phyloP scores from a whole-genome alignment of 2,329 filamentous ascomycete species.

The Aspergillus hiratsukae region DNA sequence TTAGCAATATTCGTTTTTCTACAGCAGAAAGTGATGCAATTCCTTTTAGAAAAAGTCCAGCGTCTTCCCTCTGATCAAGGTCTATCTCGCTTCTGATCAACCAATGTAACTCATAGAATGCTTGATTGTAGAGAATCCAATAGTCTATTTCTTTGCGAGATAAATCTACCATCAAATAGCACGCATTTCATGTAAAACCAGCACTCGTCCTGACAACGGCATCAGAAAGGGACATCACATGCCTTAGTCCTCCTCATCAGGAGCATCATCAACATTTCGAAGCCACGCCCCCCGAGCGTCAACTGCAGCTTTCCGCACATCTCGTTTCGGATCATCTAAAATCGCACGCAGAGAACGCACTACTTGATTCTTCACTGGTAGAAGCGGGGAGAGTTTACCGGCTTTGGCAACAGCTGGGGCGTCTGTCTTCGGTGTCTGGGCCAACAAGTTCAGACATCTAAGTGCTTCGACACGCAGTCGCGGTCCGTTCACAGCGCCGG shows the following conservation, averaged over 20 bases:
- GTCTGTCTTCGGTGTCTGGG: constrained; percentile 22
- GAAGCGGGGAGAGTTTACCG: constrained; percentile 41
- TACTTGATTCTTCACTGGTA: constrained; percentile 55
- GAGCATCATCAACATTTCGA: constrained; percentile 53
- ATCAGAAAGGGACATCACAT: not conserved
- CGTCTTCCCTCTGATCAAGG: not conserved
- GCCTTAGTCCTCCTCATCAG: constrained; percentile 50
- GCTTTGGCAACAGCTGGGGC: constrained; percentile 21
- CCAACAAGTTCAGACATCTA: constrained; percentile 36
- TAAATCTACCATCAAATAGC: not conserved
- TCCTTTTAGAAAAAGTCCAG: not conserved
- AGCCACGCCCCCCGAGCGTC: constrained; percentile 59
- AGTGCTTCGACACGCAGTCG: constrained; percentile 34
- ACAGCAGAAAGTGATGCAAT: not conserved
- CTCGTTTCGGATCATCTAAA: constrained; percentile 60
- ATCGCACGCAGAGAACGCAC: constrained; percentile 51
- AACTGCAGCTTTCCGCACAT: constrained; percentile 60
- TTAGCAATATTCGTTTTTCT: not conserved
- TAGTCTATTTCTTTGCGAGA: not conserved
- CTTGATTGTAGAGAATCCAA: not conserved
- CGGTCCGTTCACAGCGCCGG: constrained; percentile 18
- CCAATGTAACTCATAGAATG: not conserved
- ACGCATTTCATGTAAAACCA: not conserved
- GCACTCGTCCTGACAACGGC: not conserved
- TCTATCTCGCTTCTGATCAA: not conserved